Evolutionary conservation across 2,329 filamentous ascomycete species (phyloP).

Genomic region (Penicillium sp.): DNA sequence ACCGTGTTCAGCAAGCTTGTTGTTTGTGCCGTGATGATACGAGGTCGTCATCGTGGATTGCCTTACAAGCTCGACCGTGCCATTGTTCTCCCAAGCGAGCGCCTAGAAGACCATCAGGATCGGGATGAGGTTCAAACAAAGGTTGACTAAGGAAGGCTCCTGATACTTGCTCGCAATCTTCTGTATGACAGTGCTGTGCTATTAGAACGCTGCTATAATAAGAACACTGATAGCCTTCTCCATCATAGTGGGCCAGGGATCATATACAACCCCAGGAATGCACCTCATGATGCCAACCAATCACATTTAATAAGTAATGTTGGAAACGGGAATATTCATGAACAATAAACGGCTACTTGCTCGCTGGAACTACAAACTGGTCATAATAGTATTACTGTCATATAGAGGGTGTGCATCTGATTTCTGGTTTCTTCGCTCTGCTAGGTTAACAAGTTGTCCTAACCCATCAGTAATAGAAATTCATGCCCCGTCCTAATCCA

Average conservation of each 20-base stretch:
- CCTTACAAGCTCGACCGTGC: conserved; percentile 54
- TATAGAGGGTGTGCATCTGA: too few relatives aligned
- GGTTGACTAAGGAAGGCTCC: neutral
- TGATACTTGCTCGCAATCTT: neutral
- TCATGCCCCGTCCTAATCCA: too few relatives aligned
- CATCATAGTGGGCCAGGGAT: too few relatives aligned
- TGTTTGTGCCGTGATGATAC: conserved; percentile 54
- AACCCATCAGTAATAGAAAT: too few relatives aligned
- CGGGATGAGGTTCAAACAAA: neutral
- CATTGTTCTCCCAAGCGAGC: conserved; percentile 30
- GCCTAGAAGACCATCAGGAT: neutral
- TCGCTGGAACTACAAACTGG: too few relatives aligned
- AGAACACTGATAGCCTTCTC: neutral
- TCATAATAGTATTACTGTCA: too few relatives aligned
- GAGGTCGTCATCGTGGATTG: conserved; percentile 54
- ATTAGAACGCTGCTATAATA: neutral
- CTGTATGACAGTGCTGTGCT: neutral
- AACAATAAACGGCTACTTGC: too few relatives aligned
- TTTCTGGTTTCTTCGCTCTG: too few relatives aligned
- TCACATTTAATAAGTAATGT: too few relatives aligned
- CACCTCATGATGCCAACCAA: neutral
- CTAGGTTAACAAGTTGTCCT: too few relatives aligned
- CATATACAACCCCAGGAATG: too few relatives aligned
- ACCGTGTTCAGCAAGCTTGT: conserved; percentile 52
- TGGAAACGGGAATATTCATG: too few relatives aligned